Base-by-base conservation (phyloP, 2,329 filamentous ascomycete species). In the Monilinia fructigena region DNA sequence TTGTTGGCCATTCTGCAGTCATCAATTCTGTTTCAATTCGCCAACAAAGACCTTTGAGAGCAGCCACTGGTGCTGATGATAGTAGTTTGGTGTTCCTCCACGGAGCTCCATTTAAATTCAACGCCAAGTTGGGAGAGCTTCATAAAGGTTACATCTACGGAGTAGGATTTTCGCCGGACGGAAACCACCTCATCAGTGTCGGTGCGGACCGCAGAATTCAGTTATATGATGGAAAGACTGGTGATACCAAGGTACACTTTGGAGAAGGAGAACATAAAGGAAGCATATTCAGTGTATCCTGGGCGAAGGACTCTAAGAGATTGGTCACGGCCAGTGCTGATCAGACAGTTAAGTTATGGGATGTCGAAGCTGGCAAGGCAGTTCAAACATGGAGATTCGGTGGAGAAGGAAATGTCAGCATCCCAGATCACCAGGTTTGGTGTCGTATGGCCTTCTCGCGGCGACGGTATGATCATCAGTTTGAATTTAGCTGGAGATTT, bases 161-260 rank as follows among this genome's bases (percentile, higher is more conserved):
- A 38, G 87, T 93, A 5, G 91, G 88, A 2, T 99, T 97, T 78
- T 94, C 92, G 38, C 94, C 94, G 0, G 93, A 98, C 76, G 95
- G 95, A 56, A 87, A 82, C 52, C 82, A 82, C 48, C 81, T 99
- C 68, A 91, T 95, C 45, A 97, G 90, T 63, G 94, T 97, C 2
- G 94, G 95, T 48, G 92, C 91, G n/a, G 95, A 99, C 78, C 89
- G 89, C 76, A 87, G 86, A 75, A 97, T 99, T 71, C 96, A 95
- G 82, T 82, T 99, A 12, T 99, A 97, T 76, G 93, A 99, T 76
- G 95, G 94, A 69, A 97, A 96, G 83, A 97, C 93, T 20, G 95
- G 95, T 40, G 93, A 97, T 76, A 84, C 89, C 0, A 91, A 87
- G 55, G 59, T 52, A 67, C 84, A 91, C 72, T 89, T 99, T 73